These are phyloP conservation scores for Trichophyton schoenleinii DNA, from an alignment of 2,329 filamentous ascomycete genomes.

Conservation along the genomic window DNA sequence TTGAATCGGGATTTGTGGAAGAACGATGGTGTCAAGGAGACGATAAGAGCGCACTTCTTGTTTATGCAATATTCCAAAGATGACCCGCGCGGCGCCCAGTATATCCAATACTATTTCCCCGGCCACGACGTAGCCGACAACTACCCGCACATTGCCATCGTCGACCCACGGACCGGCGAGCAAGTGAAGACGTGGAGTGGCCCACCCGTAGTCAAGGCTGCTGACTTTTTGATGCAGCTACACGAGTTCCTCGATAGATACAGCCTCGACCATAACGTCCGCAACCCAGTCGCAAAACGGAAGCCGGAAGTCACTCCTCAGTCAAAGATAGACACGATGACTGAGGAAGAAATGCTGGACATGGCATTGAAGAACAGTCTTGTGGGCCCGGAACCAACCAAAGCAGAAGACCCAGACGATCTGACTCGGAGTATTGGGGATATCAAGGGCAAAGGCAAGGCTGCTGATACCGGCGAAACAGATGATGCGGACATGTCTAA, in stretches of 20 bases:
- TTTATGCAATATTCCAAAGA: constrained; percentile 91
- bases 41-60: constrained; percentile 82
- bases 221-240: constrained; percentile 80
- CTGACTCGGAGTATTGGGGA: constrained; percentile 56
- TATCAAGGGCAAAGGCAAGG: constrained; percentile 40
- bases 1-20: constrained; percentile 97
- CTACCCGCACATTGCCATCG: constrained; percentile 90
- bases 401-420: constrained; percentile 68
- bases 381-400: constrained; percentile 38
- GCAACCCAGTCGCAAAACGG: constrained; percentile 78
- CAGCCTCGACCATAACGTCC: constrained; percentile 73
- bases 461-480: constrained; percentile 35
- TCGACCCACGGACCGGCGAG: constrained; percentile 90
- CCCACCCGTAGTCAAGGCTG: constrained; percentile 58
- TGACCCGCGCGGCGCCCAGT: constrained; percentile 63
- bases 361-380: constrained; percentile 86
- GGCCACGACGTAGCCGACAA: constrained; percentile 69
- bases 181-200: constrained; percentile 96
- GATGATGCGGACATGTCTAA: constrained; percentile 28
- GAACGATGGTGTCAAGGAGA: constrained; percentile 61
- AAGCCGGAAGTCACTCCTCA: constrained; percentile 57
- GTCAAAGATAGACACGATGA: constrained; percentile 74
- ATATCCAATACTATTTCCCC: constrained; percentile 82
- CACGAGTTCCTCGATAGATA: constrained; percentile 96
- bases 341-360: constrained; percentile 93